A percentile compares a stretch with the other conserved stretches of the same genome.
Conservation (phyloP, 148 eudicot genomes). For the Gaultheria prostrata region DNA sequence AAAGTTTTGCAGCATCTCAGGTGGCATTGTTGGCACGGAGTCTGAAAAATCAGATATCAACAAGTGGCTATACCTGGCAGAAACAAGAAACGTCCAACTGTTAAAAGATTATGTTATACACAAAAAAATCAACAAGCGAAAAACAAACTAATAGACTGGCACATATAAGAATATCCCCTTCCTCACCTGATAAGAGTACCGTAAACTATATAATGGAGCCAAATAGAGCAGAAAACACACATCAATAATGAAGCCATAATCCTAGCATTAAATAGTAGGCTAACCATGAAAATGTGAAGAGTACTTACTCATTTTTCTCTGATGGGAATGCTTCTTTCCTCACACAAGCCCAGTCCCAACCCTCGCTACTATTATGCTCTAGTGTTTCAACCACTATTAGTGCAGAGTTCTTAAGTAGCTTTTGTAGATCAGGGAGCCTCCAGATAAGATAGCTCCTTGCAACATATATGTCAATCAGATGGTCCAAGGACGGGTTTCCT, state of each 20-base stretch:
- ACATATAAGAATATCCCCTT: background rate
- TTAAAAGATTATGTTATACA: background rate
- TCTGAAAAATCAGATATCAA: constrained; percentile 89
- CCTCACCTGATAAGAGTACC: background rate
- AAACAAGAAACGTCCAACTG: constrained; percentile 15
- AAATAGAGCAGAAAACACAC: constrained; percentile 3
- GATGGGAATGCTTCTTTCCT: constrained; percentile 89
- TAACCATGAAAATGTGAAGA: background rate
- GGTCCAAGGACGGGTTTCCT: constrained; percentile 77
- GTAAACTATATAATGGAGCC: background rate
- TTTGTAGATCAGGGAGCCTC: constrained; percentile 95
- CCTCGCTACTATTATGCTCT: constrained; percentile 51
- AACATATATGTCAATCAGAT: constrained; percentile 75
- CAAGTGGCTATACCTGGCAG: constrained; percentile 66
- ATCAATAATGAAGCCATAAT: background rate
- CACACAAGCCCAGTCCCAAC: constrained; percentile 84
- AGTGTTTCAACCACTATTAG: constrained; percentile 55
- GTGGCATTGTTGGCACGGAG: constrained; percentile 76
- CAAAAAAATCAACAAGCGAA: background rate
- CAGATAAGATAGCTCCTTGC: constrained; percentile 87
- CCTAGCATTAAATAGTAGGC: background rate
- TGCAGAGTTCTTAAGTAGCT: constrained; percentile 71
- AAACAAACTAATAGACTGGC: background rate
- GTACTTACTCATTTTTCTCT: constrained; percentile 80
- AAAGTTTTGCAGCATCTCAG: constrained; percentile 84